phyloP scores from a whole-genome alignment of 192 early-diverging fungal species.

The Coemansia biformis region DNA sequence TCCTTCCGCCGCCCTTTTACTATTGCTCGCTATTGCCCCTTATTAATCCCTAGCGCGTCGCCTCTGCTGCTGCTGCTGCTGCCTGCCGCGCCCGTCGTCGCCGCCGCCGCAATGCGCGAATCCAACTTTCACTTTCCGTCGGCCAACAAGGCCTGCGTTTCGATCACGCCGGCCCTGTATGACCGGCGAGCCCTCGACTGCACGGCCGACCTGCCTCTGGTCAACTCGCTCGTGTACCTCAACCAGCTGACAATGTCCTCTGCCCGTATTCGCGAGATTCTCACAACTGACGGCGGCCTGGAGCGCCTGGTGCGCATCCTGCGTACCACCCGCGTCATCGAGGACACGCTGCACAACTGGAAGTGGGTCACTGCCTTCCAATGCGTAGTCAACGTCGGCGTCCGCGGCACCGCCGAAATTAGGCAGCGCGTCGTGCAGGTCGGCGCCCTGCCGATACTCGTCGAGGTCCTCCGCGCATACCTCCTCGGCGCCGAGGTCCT shows the following conservation, averaged over 20 bases:
- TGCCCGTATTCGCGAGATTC: constrained; percentile 71
- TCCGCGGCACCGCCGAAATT: constrained; percentile 74
- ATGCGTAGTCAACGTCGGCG: constrained; percentile 81
- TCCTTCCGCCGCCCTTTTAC: background rate
- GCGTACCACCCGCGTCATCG: constrained; percentile 58
- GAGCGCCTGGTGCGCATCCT: constrained; percentile 82
- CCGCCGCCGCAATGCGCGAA: constrained; percentile 59
- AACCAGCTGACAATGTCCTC: constrained; percentile 79
- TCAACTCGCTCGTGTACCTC: constrained; percentile 84
- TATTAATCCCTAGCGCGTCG: no score
- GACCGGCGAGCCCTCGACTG: constrained; percentile 95
- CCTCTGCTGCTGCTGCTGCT: no score
- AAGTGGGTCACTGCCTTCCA: constrained; percentile 81
- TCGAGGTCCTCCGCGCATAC: constrained; percentile 62
- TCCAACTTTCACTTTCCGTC: constrained; percentile 75
- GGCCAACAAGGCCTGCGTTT: constrained; percentile 72
- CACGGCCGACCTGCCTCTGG: constrained; percentile 78
- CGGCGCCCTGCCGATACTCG: constrained; percentile 77
- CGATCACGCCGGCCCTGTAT: constrained; percentile 74
- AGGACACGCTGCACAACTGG: constrained; percentile 67
- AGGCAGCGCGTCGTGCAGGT: constrained; percentile 79
- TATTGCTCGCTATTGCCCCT: constrained; percentile 4
- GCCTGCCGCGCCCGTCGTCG: no score
- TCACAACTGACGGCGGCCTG: constrained; percentile 83
- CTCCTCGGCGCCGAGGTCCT: constrained; percentile 31